Evolutionary conservation across 345 rosid species (phyloP).

Genomic region (Populus alba): DNA sequence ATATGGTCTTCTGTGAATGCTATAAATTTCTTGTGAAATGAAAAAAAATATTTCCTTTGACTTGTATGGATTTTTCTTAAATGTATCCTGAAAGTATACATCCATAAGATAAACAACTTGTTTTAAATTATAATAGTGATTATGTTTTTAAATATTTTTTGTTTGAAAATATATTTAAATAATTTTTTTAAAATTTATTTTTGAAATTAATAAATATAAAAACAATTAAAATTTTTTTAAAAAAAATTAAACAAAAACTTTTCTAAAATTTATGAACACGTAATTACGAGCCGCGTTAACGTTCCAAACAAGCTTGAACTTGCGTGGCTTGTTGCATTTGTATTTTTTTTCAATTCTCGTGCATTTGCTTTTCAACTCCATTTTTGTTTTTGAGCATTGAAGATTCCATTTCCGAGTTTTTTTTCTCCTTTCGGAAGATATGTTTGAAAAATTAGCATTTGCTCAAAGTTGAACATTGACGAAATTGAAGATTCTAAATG

Average conservation of each 20-base stretch:
- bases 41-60: no score
- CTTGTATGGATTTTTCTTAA: background rate
- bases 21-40: background rate
- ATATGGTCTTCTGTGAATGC: background rate
- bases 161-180: no score
- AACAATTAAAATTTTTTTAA: no score
- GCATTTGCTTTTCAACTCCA: background rate
- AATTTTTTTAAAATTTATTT: no score
- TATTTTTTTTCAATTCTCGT: background rate
- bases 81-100: background rate
- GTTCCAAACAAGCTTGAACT: background rate
- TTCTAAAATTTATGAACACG: no score
- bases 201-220: no score
- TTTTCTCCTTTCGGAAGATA: background rate
- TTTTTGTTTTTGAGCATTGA: background rate
- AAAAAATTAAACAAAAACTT: no score
- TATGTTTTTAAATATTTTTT: no score
- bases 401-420: background rate
- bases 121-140: no score
- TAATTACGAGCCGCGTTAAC: no score
- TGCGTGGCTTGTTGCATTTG: background rate
- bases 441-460: background rate
- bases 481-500: background rate
- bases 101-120: background rate
- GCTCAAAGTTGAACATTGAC: background rate